Base-by-base conservation (phyloP, 1,284 basidiomycete genomes). In the Neotropicomus parvogracilis region DNA sequence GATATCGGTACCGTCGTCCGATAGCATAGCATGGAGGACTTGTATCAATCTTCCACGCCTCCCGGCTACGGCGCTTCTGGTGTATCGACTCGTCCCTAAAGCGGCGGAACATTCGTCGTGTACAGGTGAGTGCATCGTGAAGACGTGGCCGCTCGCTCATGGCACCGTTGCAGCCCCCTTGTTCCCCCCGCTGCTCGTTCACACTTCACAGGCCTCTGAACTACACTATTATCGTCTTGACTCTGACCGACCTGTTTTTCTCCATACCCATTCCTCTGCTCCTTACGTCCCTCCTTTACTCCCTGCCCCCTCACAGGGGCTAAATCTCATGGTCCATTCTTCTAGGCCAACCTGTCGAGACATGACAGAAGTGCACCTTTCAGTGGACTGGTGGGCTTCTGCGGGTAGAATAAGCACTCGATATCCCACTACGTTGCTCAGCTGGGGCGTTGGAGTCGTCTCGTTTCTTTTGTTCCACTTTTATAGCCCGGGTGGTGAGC, bases 201-300 rank as follows among this genome's bases (percentile, higher is more conserved):
- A 85, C 50, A 71, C 69, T 0, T 80, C 85, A 0, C 72, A 75
- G 42, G 59, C 71, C 2, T 68, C 73, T 24, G 91, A 95, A 69
- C 75, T 77, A 0, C 85, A 91, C 53, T 90, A 85, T 60, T 83
- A 83, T 60, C 77, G 82, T 9, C 66, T 83, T 17, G 55, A 50
- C 21, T 46, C 63, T 12, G 54, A 64, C 17, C 70, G 67, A 26
- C 70, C 71, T 0, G 68, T 83, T 16, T 71, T 81, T 12, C 68
- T 93, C 2, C 91, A 94, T 60, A 79, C 83, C 0, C 91, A 95
- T 63, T 64, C 75, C 2, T 69, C 73, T 3, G 86, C 81, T 0
- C 89, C 91, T 1, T 91, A 84, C 55, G 63, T 85, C 9, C 53
- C 66, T 51, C 24, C 54, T 46, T 27, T 49, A 21, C 49, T 52